Conservation (phyloP, 192 early-diverging fungal genomes). For the Entomortierella parvispora region DNA sequence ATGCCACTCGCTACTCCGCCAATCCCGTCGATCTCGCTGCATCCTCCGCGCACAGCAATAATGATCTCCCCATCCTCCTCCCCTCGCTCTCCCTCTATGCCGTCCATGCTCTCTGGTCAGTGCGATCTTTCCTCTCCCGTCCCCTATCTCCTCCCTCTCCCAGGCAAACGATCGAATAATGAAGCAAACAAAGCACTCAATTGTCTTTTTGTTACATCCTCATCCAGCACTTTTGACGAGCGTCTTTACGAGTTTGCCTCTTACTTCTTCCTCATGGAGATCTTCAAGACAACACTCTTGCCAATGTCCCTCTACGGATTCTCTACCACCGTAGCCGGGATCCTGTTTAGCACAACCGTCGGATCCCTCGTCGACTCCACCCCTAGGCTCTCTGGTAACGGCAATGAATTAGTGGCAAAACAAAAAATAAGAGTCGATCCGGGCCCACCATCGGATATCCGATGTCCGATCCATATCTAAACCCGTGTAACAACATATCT, state of each 20-base stretch:
- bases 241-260: constrained; percentile 51
- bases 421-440: too few relatives aligned
- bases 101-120: constrained; percentile 43
- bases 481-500: too few relatives aligned
- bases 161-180: neutral
- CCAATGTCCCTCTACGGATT: constrained; percentile 50
- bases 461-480: too few relatives aligned
- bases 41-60: neutral
- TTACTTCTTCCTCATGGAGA: constrained; percentile 52
- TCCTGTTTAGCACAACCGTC: constrained; percentile 39
- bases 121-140: neutral
- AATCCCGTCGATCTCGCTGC: neutral
- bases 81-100: constrained; percentile 19
- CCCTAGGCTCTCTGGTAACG: constrained; percentile 29
- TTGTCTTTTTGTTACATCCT: neutral
- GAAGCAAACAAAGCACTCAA: neutral
- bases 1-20: neutral
- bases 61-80: neutral
- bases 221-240: constrained; percentile 41
- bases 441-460: too few relatives aligned
- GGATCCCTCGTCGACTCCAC: constrained; percentile 38
- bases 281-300: constrained; percentile 45
- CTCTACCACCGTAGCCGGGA: constrained; percentile 42
- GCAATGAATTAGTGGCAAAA: too few relatives aligned
- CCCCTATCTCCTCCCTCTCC: neutral